A percentile compares a stretch with the other conserved stretches of the same genome.
phyloP scores from a whole-genome alignment of 78 protist species.

The Emiliania huxleyi region DNA sequence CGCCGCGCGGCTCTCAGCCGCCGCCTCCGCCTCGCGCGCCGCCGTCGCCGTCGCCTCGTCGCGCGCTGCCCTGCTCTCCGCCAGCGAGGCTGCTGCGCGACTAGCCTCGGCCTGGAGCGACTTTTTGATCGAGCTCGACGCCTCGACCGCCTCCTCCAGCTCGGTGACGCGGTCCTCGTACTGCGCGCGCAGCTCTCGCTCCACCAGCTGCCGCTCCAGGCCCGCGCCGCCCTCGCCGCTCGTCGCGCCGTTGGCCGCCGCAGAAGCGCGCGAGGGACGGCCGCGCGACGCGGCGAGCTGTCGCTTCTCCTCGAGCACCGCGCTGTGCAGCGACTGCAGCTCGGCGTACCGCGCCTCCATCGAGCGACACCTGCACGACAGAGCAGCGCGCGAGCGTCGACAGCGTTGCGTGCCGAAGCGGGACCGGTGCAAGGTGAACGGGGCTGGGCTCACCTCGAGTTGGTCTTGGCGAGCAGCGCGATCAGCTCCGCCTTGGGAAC shows the following conservation, averaged over 20 bases:
- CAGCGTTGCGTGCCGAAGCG: background rate
- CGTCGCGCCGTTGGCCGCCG: background rate
- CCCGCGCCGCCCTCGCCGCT: background rate
- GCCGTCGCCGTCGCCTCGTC: background rate
- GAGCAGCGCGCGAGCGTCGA: too few species aligned
- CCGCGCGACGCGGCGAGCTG: background rate
- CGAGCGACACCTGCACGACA: background rate
- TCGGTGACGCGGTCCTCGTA: background rate
- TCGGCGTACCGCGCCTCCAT: background rate
- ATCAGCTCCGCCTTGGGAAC: constrained; percentile 4
- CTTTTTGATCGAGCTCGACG: background rate
- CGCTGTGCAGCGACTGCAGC: background rate
- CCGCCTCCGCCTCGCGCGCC: background rate
- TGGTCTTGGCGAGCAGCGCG: constrained; percentile 12
- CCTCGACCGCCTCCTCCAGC: background rate
- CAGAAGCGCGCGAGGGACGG: background rate
- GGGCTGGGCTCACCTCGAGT: background rate
- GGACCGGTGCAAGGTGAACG: too few species aligned
- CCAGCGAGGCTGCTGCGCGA: background rate
- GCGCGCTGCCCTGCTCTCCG: background rate
- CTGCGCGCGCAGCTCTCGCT: background rate
- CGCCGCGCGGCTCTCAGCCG: background rate
- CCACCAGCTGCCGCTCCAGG: background rate
- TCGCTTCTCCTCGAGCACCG: background rate
- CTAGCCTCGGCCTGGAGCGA: background rate